phyloP scores from a whole-genome alignment of 1,139 yeast species.

The Saccharomycopsis crataegensis region DNA sequence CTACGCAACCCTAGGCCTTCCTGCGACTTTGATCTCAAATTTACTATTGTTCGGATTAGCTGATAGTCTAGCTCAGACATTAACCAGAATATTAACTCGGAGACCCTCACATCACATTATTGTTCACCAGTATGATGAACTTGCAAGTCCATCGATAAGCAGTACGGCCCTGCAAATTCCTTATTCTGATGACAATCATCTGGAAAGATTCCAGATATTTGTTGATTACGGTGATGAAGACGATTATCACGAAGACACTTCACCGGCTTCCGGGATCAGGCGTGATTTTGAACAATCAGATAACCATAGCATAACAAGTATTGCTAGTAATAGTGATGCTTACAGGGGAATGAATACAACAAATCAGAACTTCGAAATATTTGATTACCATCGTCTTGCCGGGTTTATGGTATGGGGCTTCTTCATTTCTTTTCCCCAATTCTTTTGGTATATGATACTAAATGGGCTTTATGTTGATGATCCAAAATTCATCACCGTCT shows the following conservation, averaged over 20 bases:
- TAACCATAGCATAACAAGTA: slow-evolving; percentile 27
- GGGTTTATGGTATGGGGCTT: slow-evolving; percentile 89
- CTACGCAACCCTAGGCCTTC: slow-evolving; percentile 57
- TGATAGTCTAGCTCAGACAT: slow-evolving; percentile 80
- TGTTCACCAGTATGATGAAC: background rate
- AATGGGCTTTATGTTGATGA: slow-evolving; percentile 72
- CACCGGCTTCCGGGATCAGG: slow-evolving; percentile 11
- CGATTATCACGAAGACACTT: slow-evolving; percentile 16
- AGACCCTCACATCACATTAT: background rate
- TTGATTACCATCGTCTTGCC: slow-evolving; percentile 62
- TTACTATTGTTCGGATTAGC: slow-evolving; percentile 79
- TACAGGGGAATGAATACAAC: slow-evolving; percentile 23
- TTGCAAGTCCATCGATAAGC: background rate
- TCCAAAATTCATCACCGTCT: slow-evolving; percentile 74
- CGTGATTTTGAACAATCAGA: slow-evolving; percentile 24
- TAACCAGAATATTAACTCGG: slow-evolving; percentile 28
- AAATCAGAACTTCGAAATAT: slow-evolving; percentile 34
- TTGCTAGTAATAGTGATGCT: background rate
- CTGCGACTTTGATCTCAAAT: slow-evolving; percentile 80
- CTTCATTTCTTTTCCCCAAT: slow-evolving; percentile 73
- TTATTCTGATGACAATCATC: slow-evolving; percentile 16
- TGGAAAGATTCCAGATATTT: slow-evolving; percentile 24
- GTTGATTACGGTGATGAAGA: slow-evolving; percentile 31
- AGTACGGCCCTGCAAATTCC: background rate
- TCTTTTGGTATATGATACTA: slow-evolving; percentile 81